Conservation (phyloP, 2,329 filamentous ascomycete genomes). For the Furcasterigmium furcatum region DNA sequence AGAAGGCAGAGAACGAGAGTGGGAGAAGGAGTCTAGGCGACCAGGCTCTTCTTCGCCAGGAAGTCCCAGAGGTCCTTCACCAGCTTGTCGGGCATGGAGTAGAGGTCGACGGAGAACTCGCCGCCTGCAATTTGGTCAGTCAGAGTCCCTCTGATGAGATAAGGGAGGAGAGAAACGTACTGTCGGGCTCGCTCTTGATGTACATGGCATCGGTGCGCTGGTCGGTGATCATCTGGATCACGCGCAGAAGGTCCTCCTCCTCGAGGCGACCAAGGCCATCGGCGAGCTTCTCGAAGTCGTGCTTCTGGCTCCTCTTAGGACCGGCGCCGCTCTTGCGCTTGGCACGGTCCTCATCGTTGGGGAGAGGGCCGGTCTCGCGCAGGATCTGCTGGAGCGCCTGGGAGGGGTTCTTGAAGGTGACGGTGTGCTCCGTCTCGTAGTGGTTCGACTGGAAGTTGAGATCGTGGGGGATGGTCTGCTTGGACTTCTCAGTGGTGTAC, state of each 20-base stretch:
- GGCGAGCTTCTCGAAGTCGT: constrained; percentile 94
- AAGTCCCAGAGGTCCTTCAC: constrained; percentile 97
- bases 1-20: too few species aligned
- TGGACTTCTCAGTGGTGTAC: constrained; percentile 81
- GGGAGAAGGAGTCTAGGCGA: background rate
- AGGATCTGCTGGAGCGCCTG: constrained; percentile 76
- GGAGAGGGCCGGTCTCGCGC: constrained; percentile 81
- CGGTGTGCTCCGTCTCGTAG: constrained; percentile 79
- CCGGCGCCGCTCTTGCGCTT: constrained; percentile 62
- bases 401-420: constrained; percentile 91
- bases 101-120: constrained; percentile 97
- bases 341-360: constrained; percentile 62
- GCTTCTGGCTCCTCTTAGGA: constrained; percentile 70
- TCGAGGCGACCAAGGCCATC: constrained; percentile 84
- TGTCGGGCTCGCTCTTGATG: constrained; percentile 94
- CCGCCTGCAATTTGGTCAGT: constrained; percentile 68
- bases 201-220: constrained; percentile 93
- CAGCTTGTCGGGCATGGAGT: constrained; percentile 87
- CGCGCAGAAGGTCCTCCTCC: constrained; percentile 90
- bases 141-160: constrained; percentile 26
- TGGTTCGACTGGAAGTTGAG: constrained; percentile 81
- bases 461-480: constrained; percentile 79
- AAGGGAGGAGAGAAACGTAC: constrained; percentile 45
- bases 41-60: constrained; percentile 37
- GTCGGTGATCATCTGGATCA: constrained; percentile 98